Conservation (phyloP, 495 filamentous ascomycete genomes). For the Copromyces sp. region DNA sequence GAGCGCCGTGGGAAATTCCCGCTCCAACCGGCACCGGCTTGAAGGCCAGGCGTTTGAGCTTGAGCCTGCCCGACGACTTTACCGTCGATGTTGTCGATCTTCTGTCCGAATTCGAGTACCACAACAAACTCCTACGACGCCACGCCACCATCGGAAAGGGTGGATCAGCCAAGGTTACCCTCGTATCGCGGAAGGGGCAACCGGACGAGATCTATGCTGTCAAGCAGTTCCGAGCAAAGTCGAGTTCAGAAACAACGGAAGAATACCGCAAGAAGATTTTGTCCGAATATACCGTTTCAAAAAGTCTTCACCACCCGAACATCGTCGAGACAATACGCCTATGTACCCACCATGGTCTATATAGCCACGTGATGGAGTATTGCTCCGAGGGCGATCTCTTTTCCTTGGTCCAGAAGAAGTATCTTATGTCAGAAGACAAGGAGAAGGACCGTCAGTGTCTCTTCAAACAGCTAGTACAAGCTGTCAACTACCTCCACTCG, state of each 20-base stretch:
- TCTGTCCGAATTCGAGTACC: slow-evolving; percentile 47
- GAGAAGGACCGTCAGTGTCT: slow-evolving; percentile 61
- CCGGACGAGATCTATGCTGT: slow-evolving; percentile 56
- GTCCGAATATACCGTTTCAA: slow-evolving; percentile 67
- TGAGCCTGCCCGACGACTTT: slow-evolving; percentile 54
- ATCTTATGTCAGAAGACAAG: slow-evolving; percentile 49
- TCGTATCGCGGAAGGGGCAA: slow-evolving; percentile 50
- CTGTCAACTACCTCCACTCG: slow-evolving; percentile 57
- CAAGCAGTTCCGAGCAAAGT: slow-evolving; percentile 64
- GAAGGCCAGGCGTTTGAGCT: slow-evolving; percentile 53
- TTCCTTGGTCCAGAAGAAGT: slow-evolving; percentile 51
- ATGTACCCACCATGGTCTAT: slow-evolving; percentile 54
- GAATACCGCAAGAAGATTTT: slow-evolving; percentile 74
- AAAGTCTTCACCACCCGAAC: slow-evolving; percentile 67
- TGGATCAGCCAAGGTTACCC: slow-evolving; percentile 59
- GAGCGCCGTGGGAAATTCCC: slow-evolving; percentile 40
- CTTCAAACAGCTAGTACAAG: slow-evolving; percentile 70
- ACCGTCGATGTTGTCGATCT: slow-evolving; percentile 53
- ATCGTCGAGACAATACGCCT: slow-evolving; percentile 64
- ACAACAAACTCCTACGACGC: slow-evolving; percentile 46
- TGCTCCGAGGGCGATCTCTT: slow-evolving; percentile 66
- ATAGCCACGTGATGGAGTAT: slow-evolving; percentile 82
- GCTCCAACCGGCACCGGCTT: slow-evolving; percentile 53
- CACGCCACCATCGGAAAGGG: slow-evolving; percentile 62
- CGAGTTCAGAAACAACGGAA: slow-evolving; percentile 46